phyloP scores from a whole-genome alignment of 768 basidiomycete species.

The Lepiota venenata region DNA sequence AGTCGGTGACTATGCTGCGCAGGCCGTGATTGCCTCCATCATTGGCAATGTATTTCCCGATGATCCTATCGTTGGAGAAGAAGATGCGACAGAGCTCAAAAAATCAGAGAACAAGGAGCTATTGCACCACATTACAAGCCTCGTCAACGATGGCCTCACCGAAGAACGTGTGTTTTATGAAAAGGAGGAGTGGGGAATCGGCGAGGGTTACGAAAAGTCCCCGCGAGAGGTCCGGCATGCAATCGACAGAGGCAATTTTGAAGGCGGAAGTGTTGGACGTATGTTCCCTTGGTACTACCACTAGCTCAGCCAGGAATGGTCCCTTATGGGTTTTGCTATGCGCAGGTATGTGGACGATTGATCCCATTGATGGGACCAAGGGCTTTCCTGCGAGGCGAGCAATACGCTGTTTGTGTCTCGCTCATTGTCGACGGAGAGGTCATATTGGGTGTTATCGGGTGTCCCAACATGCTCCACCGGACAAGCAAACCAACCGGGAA shows the following conservation, averaged over 20 bases:
- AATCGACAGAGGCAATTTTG: conserved; percentile 80
- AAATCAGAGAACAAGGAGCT: conserved; percentile 39
- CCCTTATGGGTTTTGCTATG: too few species aligned
- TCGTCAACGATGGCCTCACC: conserved; percentile 79
- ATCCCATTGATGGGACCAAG: conserved; percentile 92
- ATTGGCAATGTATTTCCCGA: conserved; percentile 73
- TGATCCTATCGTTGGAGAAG: conserved; percentile 92
- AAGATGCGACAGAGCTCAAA: conserved; percentile 83
- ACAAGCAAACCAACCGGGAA: conserved; percentile 48
- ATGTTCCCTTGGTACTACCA: conserved; percentile 30
- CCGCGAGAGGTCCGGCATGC: conserved; percentile 68
- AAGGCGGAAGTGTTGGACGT: conserved; percentile 74
- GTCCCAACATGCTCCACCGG: conserved; percentile 82
- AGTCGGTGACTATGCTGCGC: conserved; percentile 95
- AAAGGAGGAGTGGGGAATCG: conserved; percentile 67
- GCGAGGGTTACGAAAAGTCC: conserved; percentile 50
- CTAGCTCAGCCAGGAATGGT: too few species aligned
- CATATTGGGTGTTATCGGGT: conserved; percentile 84
- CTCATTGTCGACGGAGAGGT: conserved; percentile 77
- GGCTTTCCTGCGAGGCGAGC: conserved; percentile 90
- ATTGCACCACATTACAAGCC: conserved; percentile 64
- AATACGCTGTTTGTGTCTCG: conserved; percentile 90
- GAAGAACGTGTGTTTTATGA: conserved; percentile 55
- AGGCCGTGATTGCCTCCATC: conserved; percentile 86
- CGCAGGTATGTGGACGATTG: conserved; percentile 81